phyloP scores from a whole-genome alignment of 2,329 filamentous ascomycete species.

The Penicillium digitatum region DNA sequence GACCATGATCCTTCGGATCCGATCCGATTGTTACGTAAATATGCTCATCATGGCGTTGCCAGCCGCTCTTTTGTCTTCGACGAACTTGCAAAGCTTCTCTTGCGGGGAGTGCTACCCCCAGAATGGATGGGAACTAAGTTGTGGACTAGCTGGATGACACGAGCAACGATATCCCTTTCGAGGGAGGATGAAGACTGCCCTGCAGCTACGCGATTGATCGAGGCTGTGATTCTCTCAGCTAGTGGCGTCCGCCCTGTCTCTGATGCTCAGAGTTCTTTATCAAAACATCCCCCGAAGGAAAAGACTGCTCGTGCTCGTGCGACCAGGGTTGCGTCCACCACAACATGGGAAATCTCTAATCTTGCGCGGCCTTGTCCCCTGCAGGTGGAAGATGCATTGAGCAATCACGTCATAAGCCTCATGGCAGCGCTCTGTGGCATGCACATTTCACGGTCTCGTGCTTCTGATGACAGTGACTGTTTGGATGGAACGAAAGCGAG shows the following conservation, averaged over 20 bases:
- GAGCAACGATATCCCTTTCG: slow-evolving; percentile 37
- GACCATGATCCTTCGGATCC: slow-evolving; percentile 22
- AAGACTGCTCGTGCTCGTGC: slow-evolving; percentile 4
- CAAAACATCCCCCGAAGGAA: background rate
- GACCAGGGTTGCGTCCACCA: slow-evolving; percentile 20
- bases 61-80: slow-evolving; percentile 32
- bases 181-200: slow-evolving; percentile 33
- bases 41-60: slow-evolving; percentile 19
- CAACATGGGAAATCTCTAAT: slow-evolving; percentile 1
- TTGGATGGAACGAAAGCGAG: slow-evolving; percentile 23
- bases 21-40: slow-evolving; percentile 31
- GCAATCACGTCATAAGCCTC: slow-evolving; percentile 36
- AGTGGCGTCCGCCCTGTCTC: slow-evolving; percentile 14
- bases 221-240: slow-evolving; percentile 34
- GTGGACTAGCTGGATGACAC: slow-evolving; percentile 37
- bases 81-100: slow-evolving; percentile 35
- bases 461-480: slow-evolving; percentile 10
- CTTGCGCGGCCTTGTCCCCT: slow-evolving; percentile 27
- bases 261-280: background rate
- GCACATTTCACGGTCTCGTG: slow-evolving; percentile 33
- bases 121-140: slow-evolving; percentile 42
- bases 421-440: slow-evolving; percentile 37
- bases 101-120: slow-evolving; percentile 31
- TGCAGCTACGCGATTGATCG: slow-evolving; percentile 31
- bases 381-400: slow-evolving; percentile 36